Evolutionary conservation across 331 rosid species (phyloP).

Genomic region (Spiraea crenata): DNA sequence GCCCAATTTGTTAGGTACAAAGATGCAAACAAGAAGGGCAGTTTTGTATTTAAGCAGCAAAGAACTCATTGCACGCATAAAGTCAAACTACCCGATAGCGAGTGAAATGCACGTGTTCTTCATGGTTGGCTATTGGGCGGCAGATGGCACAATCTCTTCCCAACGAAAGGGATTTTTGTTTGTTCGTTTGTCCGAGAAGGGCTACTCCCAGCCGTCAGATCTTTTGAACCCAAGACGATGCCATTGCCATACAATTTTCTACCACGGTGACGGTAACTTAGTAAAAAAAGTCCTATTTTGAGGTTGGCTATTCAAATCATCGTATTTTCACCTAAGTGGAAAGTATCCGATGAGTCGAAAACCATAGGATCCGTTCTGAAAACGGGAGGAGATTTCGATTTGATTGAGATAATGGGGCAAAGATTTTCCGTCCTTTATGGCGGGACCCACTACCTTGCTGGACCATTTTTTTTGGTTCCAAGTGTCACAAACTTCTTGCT

Average conservation of each 20-base stretch:
- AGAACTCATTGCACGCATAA: neutral
- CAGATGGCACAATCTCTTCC: neutral
- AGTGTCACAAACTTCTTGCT: neutral
- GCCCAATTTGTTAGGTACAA: neutral
- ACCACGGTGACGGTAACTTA: too few species aligned
- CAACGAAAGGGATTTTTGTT: too few species aligned
- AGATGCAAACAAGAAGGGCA: neutral
- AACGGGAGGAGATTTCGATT: too few species aligned
- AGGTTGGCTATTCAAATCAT: neutral
- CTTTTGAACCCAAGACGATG: too few species aligned
- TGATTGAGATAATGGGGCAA: neutral
- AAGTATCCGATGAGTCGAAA: neutral
- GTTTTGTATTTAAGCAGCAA: neutral
- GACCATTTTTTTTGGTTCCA: neutral
- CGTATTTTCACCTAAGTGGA: neutral
- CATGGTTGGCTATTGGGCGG: constrained; percentile 4
- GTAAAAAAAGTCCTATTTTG: too few species aligned
- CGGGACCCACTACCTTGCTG: neutral
- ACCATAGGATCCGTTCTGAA: neutral
- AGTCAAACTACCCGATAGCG: neutral
- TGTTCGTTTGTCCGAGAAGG: too few species aligned
- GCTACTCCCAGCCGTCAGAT: too few species aligned
- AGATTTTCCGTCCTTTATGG: neutral
- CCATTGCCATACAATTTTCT: neutral
- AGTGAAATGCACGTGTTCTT: constrained; percentile 30